Evolutionary conservation across 148 eudicot genomes (phyloP), one percentile per base, ranked within the genome.

Genomic region (Spergularia marina): DNA sequence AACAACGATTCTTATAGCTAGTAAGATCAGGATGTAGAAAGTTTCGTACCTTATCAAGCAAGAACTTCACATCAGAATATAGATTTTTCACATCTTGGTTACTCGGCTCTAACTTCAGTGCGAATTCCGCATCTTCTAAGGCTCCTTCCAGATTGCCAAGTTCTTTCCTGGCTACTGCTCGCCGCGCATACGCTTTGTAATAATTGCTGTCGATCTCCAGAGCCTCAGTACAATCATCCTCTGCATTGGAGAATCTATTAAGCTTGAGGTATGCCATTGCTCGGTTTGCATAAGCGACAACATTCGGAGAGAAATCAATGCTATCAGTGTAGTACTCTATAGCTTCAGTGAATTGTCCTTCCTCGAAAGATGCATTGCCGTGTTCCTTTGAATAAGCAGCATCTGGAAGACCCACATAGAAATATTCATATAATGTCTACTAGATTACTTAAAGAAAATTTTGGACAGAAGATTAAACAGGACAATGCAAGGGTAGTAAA

Each of bases 191-290:
- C 49, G 90, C 96, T 83, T 93, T 91, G 57, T 87, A 80, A 82
- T 91, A 89, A 11, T 93, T 89, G 76, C 87, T 91, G 83, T 93
- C 93, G 74, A 93, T 75, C 80, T 85, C 84, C 70, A 93, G 82
- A 65, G 98, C 98, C 84, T 89, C 96, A 10, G 96, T 84, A 80
- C 98, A 93, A 79, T 93, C 98, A 78, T 83, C 85, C 82, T 93
- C 98, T 40, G 98, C 98, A 74, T 93, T 93, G 82, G 68, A 80
- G 74, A 85, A 91, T 81, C 96, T 90, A 76, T 65, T 87, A 56
- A 88, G 71, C 76, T 91, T 93, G 20, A 93, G 85, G 82, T 87
- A 93, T 51, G 92, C 89, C 96, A 91, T 86, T 74, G 98, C 98
- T 68, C 96, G 89, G 78, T 93, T 93, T 63, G 94, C 96, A 86